Evolutionary conservation across 495 filamentous ascomycete species (phyloP).

Genomic region (Penicillium soppii): DNA sequence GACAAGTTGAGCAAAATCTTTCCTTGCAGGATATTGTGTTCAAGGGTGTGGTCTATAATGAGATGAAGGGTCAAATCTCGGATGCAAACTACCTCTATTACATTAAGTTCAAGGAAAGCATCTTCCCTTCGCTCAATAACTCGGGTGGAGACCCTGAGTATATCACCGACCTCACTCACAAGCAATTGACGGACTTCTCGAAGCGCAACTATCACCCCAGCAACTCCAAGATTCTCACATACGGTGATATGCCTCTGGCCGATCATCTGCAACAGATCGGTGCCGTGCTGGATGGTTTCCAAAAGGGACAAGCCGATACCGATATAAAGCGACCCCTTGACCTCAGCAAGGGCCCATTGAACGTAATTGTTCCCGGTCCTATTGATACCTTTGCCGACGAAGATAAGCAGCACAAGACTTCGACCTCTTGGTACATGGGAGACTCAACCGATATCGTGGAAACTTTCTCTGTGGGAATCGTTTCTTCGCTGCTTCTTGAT

Average conservation of each 20-base stretch:
- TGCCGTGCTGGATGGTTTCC: constrained; percentile 67
- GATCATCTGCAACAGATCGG: constrained; percentile 79
- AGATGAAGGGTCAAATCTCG: constrained; percentile 99
- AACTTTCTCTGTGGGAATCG: constrained; percentile 76
- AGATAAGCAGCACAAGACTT: constrained; percentile 89
- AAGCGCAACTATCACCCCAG: constrained; percentile 93
- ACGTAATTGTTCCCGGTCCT: constrained; percentile 73
- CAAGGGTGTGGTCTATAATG: constrained; percentile 98
- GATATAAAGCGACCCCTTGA: constrained; percentile 75
- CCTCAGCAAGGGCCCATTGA: constrained; percentile 62
- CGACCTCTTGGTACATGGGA: constrained; percentile 87
- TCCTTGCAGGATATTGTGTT: constrained; percentile 67
- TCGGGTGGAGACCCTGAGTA: constrained; percentile 93
- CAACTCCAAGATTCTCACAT: constrained; percentile 92
- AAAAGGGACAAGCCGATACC: constrained; percentile 63
- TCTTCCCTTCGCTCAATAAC: constrained; percentile 91
- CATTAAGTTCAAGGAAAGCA: constrained; percentile 88
- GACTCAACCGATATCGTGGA: constrained; percentile 79
- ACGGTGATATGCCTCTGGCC: constrained; percentile 84
- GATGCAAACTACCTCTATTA: constrained; percentile 96
- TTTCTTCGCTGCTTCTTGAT: constrained; percentile 81
- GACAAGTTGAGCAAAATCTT: constrained; percentile 29
- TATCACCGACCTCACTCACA: constrained; percentile 90
- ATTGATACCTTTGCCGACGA: constrained; percentile 83
- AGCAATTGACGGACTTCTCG: constrained; percentile 83